A percentile compares a stretch with the other conserved stretches of the same genome.
phyloP scores from a whole-genome alignment of 179 eudicot genomes.

The Beta corolliflora region DNA sequence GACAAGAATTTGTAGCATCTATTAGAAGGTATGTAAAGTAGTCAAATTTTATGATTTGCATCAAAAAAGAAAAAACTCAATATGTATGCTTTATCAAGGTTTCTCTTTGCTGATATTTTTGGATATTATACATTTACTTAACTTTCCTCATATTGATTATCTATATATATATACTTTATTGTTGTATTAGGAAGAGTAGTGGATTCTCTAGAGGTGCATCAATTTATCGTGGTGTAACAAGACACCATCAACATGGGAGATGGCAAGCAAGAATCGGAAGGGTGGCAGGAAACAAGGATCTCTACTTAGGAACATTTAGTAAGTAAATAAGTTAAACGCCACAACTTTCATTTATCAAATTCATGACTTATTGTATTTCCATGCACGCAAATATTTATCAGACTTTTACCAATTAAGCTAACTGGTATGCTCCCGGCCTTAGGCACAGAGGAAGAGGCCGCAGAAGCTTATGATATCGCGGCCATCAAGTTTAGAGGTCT shows the following conservation, averaged over 20 bases:
- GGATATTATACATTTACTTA: too few species aligned
- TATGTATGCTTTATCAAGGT: not conserved
- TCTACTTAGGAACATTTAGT: conserved; percentile 96
- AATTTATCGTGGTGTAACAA: conserved; percentile 92
- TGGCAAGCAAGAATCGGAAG: conserved; percentile 98
- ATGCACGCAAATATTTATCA: not conserved
- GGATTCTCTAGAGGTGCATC: conserved; percentile 95
- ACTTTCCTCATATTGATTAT: not conserved
- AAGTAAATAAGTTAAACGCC: conserved; percentile 26
- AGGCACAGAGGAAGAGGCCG: conserved; percentile 99
- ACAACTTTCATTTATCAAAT: too few species aligned
- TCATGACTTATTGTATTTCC: too few species aligned
- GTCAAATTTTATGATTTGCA: too few species aligned
- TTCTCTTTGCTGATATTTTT: not conserved
- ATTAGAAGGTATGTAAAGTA: conserved; percentile 66
- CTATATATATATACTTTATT: not conserved
- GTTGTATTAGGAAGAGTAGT: conserved; percentile 72
- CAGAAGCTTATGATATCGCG: conserved; percentile 96
- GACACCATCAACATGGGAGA: conserved; percentile 98
- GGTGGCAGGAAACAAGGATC: conserved; percentile 97
- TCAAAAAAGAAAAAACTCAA: not conserved
- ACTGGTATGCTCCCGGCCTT: not conserved
- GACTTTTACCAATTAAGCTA: not conserved
- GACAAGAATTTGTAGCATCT: conserved; percentile 94
- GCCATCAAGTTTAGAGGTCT: conserved; percentile 96